phyloP scores from a whole-genome alignment of 768 basidiomycete genomes.

The Kwoniella dejecticola region DNA sequence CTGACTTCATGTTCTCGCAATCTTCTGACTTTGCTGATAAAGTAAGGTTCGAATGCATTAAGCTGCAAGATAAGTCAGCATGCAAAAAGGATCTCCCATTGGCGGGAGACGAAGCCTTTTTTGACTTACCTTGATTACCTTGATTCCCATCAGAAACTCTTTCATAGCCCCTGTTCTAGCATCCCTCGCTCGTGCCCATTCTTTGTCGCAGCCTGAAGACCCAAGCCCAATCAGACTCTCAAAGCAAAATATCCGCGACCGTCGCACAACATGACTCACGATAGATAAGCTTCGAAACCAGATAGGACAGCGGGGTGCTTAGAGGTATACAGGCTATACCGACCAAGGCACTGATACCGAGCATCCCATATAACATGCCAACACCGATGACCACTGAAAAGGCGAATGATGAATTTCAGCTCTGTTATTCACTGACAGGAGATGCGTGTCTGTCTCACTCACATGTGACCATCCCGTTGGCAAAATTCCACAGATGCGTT shows the following conservation, averaged over 20 bases:
- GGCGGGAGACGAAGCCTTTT: neutral
- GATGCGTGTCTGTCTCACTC: constrained; percentile 2
- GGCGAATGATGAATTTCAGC: neutral
- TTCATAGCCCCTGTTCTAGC: constrained; percentile 44
- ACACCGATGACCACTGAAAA: constrained; percentile 38
- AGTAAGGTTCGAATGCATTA: constrained; percentile 49
- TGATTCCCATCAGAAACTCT: constrained; percentile 46
- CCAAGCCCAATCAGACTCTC: neutral
- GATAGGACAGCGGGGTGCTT: constrained; percentile 27
- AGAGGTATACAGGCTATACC: constrained; percentile 46
- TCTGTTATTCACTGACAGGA: neutral
- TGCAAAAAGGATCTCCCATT: too few species aligned
- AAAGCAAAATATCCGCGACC: constrained; percentile 4
- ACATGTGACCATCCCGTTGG: constrained; percentile 36
- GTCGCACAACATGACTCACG: constrained; percentile 19
- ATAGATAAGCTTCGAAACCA: constrained; percentile 32
- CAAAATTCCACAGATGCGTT: constrained; percentile 29
- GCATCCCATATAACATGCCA: constrained; percentile 39
- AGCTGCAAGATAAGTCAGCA: constrained; percentile 21
- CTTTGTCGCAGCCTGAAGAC: constrained; percentile 40
- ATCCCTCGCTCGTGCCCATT: constrained; percentile 38
- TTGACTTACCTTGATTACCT: constrained; percentile 48
- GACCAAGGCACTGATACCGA: constrained; percentile 47
- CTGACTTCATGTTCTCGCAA: constrained; percentile 40
- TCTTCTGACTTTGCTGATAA: constrained; percentile 27